Conservation (phyloP, 805 yeast genomes). For the Candida nanaspora region DNA sequence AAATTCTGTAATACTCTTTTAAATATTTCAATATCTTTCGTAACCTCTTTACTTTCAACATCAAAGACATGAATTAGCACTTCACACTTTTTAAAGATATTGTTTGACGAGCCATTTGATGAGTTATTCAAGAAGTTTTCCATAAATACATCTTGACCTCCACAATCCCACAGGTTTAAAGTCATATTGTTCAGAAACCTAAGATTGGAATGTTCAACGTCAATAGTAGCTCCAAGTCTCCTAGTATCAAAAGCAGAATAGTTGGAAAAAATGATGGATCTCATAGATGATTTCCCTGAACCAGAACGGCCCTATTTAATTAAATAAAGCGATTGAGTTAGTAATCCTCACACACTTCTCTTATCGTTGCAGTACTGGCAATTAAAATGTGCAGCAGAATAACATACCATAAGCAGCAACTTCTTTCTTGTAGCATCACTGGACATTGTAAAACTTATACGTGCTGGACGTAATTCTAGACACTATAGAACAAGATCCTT, state of each 20-base stretch:
- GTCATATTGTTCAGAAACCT: constrained; percentile 94
- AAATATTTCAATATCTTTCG: constrained; percentile 90
- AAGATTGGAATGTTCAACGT: constrained; percentile 95
- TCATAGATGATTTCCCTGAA: constrained; percentile 95
- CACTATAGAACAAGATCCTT: no score
- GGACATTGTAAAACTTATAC: constrained; percentile 13
- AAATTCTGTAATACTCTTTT: constrained; percentile 75
- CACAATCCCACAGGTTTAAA: constrained; percentile 95
- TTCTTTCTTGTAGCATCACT: constrained; percentile 39
- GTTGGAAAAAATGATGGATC: constrained; percentile 91
- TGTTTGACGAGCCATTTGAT: constrained; percentile 56
- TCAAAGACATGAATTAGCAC: constrained; percentile 95
- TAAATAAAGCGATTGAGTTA: not conserved
- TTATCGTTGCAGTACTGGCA: no score
- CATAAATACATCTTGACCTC: constrained; percentile 96
- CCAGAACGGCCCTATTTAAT: constrained; percentile 80
- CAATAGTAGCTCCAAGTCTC: constrained; percentile 93
- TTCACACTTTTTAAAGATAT: constrained; percentile 91
- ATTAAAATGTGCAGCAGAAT: not conserved
- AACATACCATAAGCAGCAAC: constrained; percentile 48
- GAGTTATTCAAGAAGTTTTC: constrained; percentile 59
- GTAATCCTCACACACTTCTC: not conserved
- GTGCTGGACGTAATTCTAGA: no score
- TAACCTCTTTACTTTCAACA: constrained; percentile 85
- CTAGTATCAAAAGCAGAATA: constrained; percentile 96